Conservation (phyloP, 768 basidiomycete species). For the Panus rudis region DNA sequence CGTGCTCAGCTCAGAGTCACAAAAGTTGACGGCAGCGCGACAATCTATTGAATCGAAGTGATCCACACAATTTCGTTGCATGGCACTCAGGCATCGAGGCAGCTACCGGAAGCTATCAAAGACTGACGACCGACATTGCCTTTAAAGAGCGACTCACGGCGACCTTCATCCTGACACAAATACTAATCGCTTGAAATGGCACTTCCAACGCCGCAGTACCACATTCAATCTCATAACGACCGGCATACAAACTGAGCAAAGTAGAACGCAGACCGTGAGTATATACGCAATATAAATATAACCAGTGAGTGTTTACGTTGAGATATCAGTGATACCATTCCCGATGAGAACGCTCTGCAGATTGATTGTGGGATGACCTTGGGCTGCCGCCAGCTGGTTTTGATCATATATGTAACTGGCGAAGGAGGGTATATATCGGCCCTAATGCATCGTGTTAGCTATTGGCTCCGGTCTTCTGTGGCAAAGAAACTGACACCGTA, state of each 20-base stretch:
- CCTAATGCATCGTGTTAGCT: conserved; percentile 28
- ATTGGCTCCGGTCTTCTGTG: not conserved
- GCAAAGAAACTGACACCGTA: conserved; percentile 50
- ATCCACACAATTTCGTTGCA: conserved; percentile 56
- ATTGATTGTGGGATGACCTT: conserved; percentile 50
- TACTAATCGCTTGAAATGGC: conserved; percentile 38
- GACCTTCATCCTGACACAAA: conserved; percentile 53
- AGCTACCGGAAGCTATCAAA: conserved; percentile 32
- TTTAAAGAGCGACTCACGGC: conserved; percentile 32
- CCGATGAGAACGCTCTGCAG: conserved; percentile 71
- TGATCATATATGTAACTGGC: conserved; percentile 73
- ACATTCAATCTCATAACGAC: conserved; percentile 45
- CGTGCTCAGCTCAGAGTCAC: conserved; percentile 45
- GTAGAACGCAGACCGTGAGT: not conserved
- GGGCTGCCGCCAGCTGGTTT: conserved; percentile 46
- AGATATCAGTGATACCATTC: conserved; percentile 56
- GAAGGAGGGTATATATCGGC: conserved; percentile 67
- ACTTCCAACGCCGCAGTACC: conserved; percentile 42
- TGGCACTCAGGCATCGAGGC: conserved; percentile 56
- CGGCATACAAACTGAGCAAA: conserved; percentile 28
- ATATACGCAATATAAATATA: not conserved
- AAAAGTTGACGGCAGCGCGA: conserved; percentile 59
- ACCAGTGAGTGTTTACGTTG: conserved; percentile 29
- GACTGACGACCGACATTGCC: not conserved
- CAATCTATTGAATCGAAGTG: conserved; percentile 63